Evolutionary conservation across 768 basidiomycete species (phyloP).

Genomic region (Boletus tylopilopsis): DNA sequence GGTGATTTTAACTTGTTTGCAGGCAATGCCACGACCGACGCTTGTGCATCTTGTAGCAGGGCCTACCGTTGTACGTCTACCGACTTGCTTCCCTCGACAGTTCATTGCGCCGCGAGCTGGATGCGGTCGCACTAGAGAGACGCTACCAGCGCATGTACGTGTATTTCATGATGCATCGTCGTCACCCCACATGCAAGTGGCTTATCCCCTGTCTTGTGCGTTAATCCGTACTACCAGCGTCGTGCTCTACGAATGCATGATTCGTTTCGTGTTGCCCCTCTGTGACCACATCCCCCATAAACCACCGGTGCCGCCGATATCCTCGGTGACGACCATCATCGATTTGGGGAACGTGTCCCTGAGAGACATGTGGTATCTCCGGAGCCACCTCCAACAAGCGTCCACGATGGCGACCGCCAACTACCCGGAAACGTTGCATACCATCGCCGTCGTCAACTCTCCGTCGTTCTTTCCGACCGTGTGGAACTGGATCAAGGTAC

Average conservation of each 20-base stretch:
- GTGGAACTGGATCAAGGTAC: conserved; percentile 81
- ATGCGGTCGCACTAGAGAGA: conserved; percentile 47
- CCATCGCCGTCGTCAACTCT: conserved; percentile 70
- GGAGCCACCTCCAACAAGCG: conserved; percentile 71
- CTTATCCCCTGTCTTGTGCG: too few relatives aligned
- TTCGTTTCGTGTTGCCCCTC: conserved; percentile 58
- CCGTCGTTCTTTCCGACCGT: conserved; percentile 80
- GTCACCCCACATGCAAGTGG: too few relatives aligned
- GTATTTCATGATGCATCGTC: neutral
- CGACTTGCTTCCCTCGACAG: conserved; percentile 55
- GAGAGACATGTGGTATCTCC: conserved; percentile 63
- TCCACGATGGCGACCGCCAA: conserved; percentile 72
- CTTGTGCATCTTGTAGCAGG: conserved; percentile 40
- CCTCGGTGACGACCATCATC: conserved; percentile 63
- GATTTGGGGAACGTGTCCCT: conserved; percentile 66
- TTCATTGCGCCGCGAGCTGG: conserved; percentile 56
- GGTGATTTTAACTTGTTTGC: neutral
- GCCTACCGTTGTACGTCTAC: conserved; percentile 75
- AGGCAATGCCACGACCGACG: neutral
- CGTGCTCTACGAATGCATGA: conserved; percentile 64
- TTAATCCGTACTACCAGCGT: conserved; percentile 39
- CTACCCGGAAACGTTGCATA: conserved; percentile 74
- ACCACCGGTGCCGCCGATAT: conserved; percentile 51
- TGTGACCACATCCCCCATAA: conserved; percentile 59
- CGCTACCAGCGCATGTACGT: conserved; percentile 71